Base-by-base conservation (phyloP, 495 filamentous ascomycete species). In the Podospora pseudopauciseta region DNA sequence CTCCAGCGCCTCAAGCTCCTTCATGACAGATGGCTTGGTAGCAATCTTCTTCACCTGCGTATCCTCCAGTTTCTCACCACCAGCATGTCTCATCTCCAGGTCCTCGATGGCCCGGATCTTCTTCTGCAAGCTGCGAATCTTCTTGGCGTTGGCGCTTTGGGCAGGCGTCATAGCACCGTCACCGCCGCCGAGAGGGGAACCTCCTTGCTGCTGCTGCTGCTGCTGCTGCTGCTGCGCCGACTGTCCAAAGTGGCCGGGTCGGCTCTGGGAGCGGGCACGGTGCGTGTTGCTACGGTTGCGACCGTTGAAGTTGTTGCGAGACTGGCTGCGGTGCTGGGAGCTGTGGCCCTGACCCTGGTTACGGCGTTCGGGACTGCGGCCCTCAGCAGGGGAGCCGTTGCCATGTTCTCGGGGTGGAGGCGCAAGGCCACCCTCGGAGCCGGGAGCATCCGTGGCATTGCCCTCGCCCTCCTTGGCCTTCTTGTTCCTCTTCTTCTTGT, bases 401-500 rank as follows among this genome's bases (percentile, higher is more conserved):
- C 79, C 76, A 70, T 76, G 67, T 62, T 81, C 77, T 63, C 76
- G 73, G 72, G 77, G 54, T 11, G 81, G 81, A 30, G 80, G 80
- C 27, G 82, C 80, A 16, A 82, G 73, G 20, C 80, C 78, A 58
- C 74, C 77, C 13, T 74, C 73, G 28, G 64, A 58, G 28, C 70
- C 74, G 2, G 60, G 70, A 49, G 60, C 66, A n/a, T 67, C 72
- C 61, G 75, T 80, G 67, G 69, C 77, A 70, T 79, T 91, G 5
- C 85, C 86, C 30, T 94, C 92, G 77, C 93, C 95, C 30, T 88
- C 87, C 79, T 97, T 98, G 85, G 96, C 97, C 65, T 93, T 94
- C 75, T 94, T 86, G 86, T 99, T 99, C 86, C 97, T 98, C 88
- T 97, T 97, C 82, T 98, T 99, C 83, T 97, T 97, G 82, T 97